Conservation (phyloP, 257 asterid species). For the Datura wrightii region DNA sequence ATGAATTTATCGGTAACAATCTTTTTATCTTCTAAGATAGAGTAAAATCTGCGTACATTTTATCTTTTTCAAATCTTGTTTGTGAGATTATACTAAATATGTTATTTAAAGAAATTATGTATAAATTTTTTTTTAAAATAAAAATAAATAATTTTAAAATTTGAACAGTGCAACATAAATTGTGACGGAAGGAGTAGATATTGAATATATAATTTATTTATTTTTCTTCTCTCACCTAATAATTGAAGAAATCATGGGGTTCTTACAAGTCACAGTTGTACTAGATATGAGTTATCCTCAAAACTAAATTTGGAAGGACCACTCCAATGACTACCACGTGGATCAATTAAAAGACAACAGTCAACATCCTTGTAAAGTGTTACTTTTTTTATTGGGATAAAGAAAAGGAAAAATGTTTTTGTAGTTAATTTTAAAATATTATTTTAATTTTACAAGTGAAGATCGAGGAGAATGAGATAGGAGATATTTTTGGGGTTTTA, state of each 20-base stretch:
- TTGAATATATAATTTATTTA: background rate
- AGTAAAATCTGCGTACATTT: too few species aligned
- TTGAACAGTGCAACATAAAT: too few species aligned
- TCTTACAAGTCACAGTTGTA: slow-evolving; percentile 37
- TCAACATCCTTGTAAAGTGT: slow-evolving; percentile 61
- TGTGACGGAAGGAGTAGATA: too few species aligned
- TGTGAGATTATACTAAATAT: too few species aligned
- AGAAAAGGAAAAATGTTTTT: background rate
- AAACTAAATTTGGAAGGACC: slow-evolving; percentile 32
- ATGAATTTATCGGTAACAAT: too few species aligned
- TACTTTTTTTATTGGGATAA: background rate
- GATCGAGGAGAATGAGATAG: too few species aligned
- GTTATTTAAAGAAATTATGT: too few species aligned
- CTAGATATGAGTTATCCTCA: slow-evolving; percentile 39
- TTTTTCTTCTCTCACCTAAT: slow-evolving; percentile 37
- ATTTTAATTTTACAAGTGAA: background rate
- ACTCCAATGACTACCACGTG: slow-evolving; percentile 38
- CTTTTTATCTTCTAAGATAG: too few species aligned
- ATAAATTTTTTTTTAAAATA: too few species aligned
- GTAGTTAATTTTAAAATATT: background rate
- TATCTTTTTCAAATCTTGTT: too few species aligned
- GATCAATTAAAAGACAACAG: slow-evolving; percentile 40
- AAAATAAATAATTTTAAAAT: too few species aligned
- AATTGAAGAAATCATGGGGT: slow-evolving; percentile 38
- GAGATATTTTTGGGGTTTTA: too few species aligned